Conservation (phyloP, 257 asterid species). For the Solanum etuberosum region DNA sequence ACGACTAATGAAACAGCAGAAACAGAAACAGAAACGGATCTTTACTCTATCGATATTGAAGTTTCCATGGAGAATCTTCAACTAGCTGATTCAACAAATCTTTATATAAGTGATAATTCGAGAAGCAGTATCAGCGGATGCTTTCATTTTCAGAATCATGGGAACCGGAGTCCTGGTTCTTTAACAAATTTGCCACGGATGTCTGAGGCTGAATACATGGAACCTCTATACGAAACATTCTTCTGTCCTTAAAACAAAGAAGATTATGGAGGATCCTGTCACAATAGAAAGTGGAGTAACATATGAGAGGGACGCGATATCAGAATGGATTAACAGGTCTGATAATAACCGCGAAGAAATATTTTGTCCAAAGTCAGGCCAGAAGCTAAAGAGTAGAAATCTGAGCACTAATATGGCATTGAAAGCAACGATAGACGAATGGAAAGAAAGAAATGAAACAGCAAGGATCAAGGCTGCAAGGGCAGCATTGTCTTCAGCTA, state of each 20-base stretch:
- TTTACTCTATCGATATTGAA: constrained; percentile 43
- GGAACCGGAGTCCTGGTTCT: constrained; percentile 15
- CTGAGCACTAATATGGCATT: constrained; percentile 50
- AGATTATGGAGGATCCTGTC: constrained; percentile 74
- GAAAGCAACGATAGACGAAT: constrained; percentile 54
- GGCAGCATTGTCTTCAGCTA: constrained; percentile 57
- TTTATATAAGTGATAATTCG: constrained; percentile 10
- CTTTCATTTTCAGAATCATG: neutral
- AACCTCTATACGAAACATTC: constrained; percentile 63
- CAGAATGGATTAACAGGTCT: constrained; percentile 33
- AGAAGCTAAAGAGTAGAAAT: constrained; percentile 31
- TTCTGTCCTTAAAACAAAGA: constrained; percentile 61
- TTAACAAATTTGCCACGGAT: constrained; percentile 24
- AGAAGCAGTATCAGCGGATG: constrained; percentile 10
- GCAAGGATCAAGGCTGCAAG: constrained; percentile 62
- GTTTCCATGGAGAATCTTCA: constrained; percentile 24
- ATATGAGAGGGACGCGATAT: constrained; percentile 46
- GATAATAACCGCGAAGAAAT: constrained; percentile 23
- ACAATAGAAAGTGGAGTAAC: constrained; percentile 69
- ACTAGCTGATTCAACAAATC: constrained; percentile 12
- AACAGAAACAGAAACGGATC: constrained; percentile 37
- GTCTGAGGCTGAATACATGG: constrained; percentile 31
- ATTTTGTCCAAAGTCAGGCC: constrained; percentile 50
- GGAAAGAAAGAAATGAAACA: constrained; percentile 74
- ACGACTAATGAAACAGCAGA: constrained; percentile 6